phyloP scores from a whole-genome alignment of 306 rosid genomes.

The Pterocarpus macrocarpus region DNA sequence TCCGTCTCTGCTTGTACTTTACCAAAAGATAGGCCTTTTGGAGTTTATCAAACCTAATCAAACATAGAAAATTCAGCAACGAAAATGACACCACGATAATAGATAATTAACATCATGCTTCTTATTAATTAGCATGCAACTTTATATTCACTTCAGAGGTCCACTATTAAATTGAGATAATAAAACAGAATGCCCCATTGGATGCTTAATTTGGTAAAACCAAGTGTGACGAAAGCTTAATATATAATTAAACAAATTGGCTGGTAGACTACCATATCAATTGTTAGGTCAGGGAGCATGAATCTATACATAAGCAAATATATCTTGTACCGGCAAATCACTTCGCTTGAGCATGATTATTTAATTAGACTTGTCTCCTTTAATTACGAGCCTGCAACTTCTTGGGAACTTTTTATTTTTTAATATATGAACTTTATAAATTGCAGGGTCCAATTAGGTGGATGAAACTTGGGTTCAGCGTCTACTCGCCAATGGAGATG shows the following conservation, averaged over 20 bases:
- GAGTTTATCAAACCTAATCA: conserved; percentile 45
- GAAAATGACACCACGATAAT: conserved; percentile 41
- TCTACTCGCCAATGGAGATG: background rate
- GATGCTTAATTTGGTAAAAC: conserved; percentile 48
- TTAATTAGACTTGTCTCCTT: background rate
- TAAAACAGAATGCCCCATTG: conserved; percentile 3
- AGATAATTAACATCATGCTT: conserved; percentile 20
- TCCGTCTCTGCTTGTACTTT: conserved; percentile 36
- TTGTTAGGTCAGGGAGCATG: conserved; percentile 43
- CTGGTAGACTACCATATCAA: conserved; percentile 22
- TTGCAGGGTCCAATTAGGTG: too few relatives aligned
- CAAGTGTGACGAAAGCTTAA: background rate
- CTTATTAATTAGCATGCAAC: conserved; percentile 10
- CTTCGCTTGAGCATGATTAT: background rate
- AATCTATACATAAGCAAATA: conserved; percentile 11
- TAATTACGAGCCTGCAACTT: background rate
- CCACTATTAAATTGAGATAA: conserved; percentile 12
- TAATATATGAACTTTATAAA: too few relatives aligned
- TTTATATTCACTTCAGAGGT: background rate
- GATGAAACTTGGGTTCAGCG: too few relatives aligned
- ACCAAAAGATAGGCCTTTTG: conserved; percentile 48
- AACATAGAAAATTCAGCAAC: conserved; percentile 27
- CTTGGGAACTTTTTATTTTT: background rate
- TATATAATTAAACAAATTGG: conserved; percentile 22
- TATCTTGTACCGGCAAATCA: background rate